Conservation (phyloP, 2,329 filamentous ascomycete species). For the Diaporthe destruens region DNA sequence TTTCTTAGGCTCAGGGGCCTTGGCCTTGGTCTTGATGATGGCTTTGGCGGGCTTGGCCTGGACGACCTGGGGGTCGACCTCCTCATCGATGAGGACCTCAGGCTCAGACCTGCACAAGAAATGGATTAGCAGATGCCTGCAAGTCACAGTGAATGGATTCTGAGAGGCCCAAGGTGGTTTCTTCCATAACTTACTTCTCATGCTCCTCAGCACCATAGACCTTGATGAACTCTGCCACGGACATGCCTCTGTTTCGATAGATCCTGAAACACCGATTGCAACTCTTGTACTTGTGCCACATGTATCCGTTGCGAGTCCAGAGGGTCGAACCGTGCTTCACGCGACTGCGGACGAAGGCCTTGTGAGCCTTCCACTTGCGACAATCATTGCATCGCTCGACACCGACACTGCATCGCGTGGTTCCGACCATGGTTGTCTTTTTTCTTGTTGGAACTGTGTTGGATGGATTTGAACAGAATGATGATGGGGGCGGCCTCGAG, state of each 20-base stretch:
- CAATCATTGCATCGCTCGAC: not conserved
- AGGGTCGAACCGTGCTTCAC: not conserved
- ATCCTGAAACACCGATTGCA: not conserved
- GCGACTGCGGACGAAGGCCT: not conserved
- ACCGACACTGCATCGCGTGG: not conserved
- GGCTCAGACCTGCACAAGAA: not conserved
- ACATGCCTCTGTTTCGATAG: not conserved
- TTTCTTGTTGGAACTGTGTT: not conserved
- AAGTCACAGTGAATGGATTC: not conserved
- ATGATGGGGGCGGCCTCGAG: not conserved
- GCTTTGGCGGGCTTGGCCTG: too few species aligned
- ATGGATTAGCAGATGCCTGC: not conserved
- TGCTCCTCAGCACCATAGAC: not conserved
- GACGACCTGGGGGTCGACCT: too few species aligned
- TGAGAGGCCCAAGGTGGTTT: accelerated
- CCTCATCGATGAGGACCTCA: not conserved
- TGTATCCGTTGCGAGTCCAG: not conserved
- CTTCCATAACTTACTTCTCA: not conserved
- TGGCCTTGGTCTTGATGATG: not conserved
- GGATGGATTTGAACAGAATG: not conserved
- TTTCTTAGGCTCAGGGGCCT: not conserved
- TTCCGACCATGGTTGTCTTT: not conserved
- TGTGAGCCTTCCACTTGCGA: not conserved
- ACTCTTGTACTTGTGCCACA: not conserved
- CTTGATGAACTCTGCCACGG: not conserved